phyloP scores from a whole-genome alignment of 2,329 filamentous ascomycete species.

The Ophiostoma himal-ulmi region DNA sequence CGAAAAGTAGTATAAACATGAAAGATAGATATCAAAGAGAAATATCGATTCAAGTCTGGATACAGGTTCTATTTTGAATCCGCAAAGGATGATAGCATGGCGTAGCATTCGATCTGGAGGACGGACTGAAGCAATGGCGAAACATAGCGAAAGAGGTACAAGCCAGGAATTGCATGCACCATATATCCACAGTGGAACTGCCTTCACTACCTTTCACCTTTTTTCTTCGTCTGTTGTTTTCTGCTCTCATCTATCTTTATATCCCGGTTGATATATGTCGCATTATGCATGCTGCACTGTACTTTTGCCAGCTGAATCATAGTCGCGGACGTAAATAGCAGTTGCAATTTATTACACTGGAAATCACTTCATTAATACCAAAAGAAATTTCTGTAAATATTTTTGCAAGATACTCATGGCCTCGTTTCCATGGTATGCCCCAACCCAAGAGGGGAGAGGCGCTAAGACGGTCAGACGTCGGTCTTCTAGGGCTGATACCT shows the following conservation, averaged over 20 bases:
- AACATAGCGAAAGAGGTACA: background rate
- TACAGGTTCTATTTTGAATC: background rate
- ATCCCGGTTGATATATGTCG: background rate
- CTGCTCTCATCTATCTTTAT: background rate
- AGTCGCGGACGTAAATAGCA: background rate
- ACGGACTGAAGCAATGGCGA: background rate
- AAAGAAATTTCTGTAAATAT: background rate
- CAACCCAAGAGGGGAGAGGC: background rate
- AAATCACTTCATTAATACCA: background rate
- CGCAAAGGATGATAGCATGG: background rate
- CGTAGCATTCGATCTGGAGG: background rate
- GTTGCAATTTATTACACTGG: background rate
- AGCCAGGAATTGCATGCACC: background rate
- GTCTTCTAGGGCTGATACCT: background rate
- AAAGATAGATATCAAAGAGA: background rate
- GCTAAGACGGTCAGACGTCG: background rate
- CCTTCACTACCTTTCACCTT: background rate
- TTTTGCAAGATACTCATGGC: background rate
- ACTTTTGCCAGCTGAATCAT: slow-evolving; percentile 9
- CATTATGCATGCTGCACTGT: slow-evolving; percentile 1
- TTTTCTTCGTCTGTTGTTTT: background rate
- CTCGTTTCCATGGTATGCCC: background rate
- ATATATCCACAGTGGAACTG: background rate
- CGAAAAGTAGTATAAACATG: background rate
- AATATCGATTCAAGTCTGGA: background rate